Base-by-base conservation (phyloP, 2,329 filamentous ascomycete genomes). In the Cadophora luteo-olivacea region DNA sequence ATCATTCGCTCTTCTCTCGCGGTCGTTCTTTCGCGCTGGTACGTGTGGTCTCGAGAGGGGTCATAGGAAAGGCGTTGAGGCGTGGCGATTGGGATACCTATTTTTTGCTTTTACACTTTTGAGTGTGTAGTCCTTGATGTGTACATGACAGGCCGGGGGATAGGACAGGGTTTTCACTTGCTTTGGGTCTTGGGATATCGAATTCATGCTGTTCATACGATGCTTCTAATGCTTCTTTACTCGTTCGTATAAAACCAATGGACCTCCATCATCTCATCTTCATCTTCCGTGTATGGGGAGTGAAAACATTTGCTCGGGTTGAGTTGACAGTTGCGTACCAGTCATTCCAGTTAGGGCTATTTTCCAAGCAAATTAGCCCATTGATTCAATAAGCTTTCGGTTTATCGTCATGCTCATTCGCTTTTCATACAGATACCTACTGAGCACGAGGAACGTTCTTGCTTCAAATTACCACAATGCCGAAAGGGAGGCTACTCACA, bases 41-140 rank as follows among this genome's bases (percentile, higher is more conserved):
- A 75, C 72, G 70, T 75, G 73, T 75, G 73, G 72, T 73, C 71
- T 73, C 72, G 66, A 63, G 68, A 65, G 70, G 68, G 70, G 68
- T 72, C 69, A 68, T 71, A 70, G 69, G 72, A 70, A 72, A 72
- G 73, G 73, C 72, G 73, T 75, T 74, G 69, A 72, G 74, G 73
- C 73, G 73, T 75, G 61, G 68, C 69, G 65, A 70, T 68, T 66
- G 65, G 73, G 71, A 75, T 73, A 72, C 68, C 70, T 73, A 68
- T 68, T 70, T 69, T 71, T 66, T 65, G 41, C 55, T 52, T 33
- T 64, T 64, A 52, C 14, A 45, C 52, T 29, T 58, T 51, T 68
- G 22, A 57, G 61, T 58, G 52, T 61, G 61, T 61, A 22, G 36
- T 48, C 22, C 49, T 64, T 52, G 29, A 61, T 62, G 55, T 66